Evolutionary conservation across 495 filamentous ascomycete genomes (phyloP), one percentile per base, ranked within the genome.

Genomic region (Platismatia glauca): DNA sequence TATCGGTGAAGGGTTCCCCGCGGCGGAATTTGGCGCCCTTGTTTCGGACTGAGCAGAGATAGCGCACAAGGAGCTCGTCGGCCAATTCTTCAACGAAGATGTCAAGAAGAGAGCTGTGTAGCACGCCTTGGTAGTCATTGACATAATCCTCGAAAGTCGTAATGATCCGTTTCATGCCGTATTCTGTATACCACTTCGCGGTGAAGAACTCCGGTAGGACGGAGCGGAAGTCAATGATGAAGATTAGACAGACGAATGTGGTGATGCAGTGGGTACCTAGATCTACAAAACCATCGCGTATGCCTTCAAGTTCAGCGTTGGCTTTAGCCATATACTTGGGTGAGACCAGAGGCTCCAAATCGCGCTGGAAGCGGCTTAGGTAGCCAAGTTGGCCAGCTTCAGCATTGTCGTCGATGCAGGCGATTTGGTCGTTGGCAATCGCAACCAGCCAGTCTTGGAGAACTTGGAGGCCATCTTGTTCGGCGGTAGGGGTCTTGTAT

Each of bases 371-470:
- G 65, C 84, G 82, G 13, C 87, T 84, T 48, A 97, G 79, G 77
- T 95, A 95, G 37, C 86, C 86, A 35, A 86, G 67, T 44, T 86
- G 84, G 52, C 81, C 83, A 38, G 84, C 84, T 57, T 89, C 86
- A 62, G 85, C 85, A 62, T 84, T 79, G 71, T 97, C 94, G 71
- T 96, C 92, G 70, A 97, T 97, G 74, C 90, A 95, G 59, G 89
- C 89, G 67, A 99, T 97, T 71, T 99, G 94, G 74, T 99, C 94
- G 74, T 97, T 99, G 63, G 94, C 94, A 57, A 95, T 88, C n/a
- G 93, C 91, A 29, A 97, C 82, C 50, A 97, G 83, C 89, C 91
- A 97, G 73, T 96, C 91, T 75, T 96, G 90, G 38, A 96, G 74
- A 12, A 84, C 73, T 69, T 89, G 87, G 57, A 95, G 81, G 7